A percentile compares a stretch with the other conserved stretches of the same genome.
phyloP scores from a whole-genome alignment of 2,329 filamentous ascomycete genomes.

The Aspergillus floridensis region DNA sequence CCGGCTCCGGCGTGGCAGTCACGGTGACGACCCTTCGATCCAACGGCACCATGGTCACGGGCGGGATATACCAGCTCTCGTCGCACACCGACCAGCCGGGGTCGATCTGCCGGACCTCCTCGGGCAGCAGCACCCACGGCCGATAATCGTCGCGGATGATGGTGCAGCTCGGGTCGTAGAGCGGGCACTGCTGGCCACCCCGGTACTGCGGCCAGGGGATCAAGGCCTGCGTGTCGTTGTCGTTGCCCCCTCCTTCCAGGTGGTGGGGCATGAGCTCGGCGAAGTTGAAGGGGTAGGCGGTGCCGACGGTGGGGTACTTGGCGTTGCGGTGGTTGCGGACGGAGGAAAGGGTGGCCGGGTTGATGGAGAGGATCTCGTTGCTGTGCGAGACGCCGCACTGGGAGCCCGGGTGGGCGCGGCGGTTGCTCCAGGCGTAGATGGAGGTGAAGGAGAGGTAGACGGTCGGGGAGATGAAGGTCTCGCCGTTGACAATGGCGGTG shows the following conservation, averaged over 20 bases:
- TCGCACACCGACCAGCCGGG: slow-evolving; percentile 19
- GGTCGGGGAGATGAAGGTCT: slow-evolving; percentile 21
- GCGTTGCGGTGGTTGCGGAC: slow-evolving; percentile 22
- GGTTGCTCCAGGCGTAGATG: slow-evolving; percentile 24
- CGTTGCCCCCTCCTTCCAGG: slow-evolving; percentile 9
- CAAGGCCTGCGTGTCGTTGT: slow-evolving; percentile 18
- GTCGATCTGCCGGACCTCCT: slow-evolving; percentile 20
- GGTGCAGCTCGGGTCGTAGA: slow-evolving; percentile 14
- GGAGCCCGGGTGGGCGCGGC: slow-evolving; percentile 15
- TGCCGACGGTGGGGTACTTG: slow-evolving; percentile 21
- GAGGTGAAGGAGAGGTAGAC: slow-evolving; percentile 25
- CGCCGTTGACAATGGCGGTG: slow-evolving; percentile 21
- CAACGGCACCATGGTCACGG: slow-evolving; percentile 20
- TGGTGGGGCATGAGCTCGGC: slow-evolving; percentile 21
- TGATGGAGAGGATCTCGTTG: slow-evolving; percentile 19
- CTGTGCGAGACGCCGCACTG: slow-evolving; percentile 20
- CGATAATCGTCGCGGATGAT: slow-evolving; percentile 24
- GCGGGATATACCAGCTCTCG: slow-evolving; percentile 22
- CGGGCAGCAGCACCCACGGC: slow-evolving; percentile 21
- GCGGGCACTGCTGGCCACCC: slow-evolving; percentile 20
- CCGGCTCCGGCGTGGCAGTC: background rate
- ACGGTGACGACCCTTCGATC: background rate
- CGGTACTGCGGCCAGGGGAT: slow-evolving; percentile 24
- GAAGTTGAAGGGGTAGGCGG: slow-evolving; percentile 23
- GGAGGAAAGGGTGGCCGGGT: slow-evolving; percentile 18